Base-by-base conservation (phyloP, 768 basidiomycete species). In the Lactifluus subvellereus region DNA sequence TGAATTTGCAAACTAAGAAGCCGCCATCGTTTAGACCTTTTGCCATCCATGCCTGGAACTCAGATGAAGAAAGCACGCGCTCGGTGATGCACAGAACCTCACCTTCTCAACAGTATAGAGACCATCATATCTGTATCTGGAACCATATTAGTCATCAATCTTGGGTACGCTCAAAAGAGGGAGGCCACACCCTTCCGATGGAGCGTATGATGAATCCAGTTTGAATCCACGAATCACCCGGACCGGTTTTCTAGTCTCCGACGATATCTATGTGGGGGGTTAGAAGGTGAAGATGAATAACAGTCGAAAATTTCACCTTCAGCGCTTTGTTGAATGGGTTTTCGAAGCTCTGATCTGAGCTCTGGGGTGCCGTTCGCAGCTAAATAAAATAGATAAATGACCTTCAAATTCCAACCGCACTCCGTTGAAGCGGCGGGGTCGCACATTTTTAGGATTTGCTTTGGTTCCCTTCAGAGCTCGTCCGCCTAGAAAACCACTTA, bases 301-400 rank as follows among this genome's bases (percentile, higher is more conserved):
- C 20, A 18, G 18, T 20, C 20, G 20, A 32, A 32, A 56, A 20
- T 16, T 51, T 20, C 47, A 86, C 86, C 77, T 84, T 77, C 30
- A 95, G 75, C 47, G 89, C 82, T 62, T 77, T 83, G 71, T 95
- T 95, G 69, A 81, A 82, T 8, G 71, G 73, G 65, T 89, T 82
- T 11, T 93, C 88, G 65, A 94, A 95, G 2, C 78, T 79, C 72
- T 96, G 94, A 71, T 95, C 84, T 54, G 78, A 87, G 67, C 85
- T 91, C 72, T 97, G 94, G 4, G 86, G 87, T 9, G 89, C 94
- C 0, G 94, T 95, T 14, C 94, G 88, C 50, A 96, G 84, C 90
- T 93, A 48, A 48, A 43, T 5, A 27, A 48, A n/a, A 47, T 52
- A 32, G 40, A 27, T 14, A 42, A 27, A 4, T 16, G 16, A 18